phyloP scores from a whole-genome alignment of 106 monocot species.

The Dioscorea zingiberensis region DNA sequence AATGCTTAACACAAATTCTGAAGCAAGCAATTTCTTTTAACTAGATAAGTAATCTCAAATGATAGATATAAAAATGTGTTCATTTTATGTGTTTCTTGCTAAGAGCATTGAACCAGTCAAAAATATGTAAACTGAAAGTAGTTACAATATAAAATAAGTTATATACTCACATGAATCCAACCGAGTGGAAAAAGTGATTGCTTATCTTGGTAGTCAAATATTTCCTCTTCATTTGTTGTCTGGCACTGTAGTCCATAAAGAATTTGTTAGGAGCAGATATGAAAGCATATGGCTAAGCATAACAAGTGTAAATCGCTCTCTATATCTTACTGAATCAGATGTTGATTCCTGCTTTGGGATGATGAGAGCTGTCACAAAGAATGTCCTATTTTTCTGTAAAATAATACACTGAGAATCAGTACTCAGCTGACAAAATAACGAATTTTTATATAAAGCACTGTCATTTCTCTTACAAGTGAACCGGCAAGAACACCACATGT shows the following conservation, averaged over 20 bases:
- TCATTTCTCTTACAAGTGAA: slow-evolving; percentile 69
- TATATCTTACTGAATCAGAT: slow-evolving; percentile 70
- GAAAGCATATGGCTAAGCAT: background rate
- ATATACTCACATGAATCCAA: slow-evolving; percentile 91
- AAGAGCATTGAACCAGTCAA: background rate
- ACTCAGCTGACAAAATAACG: background rate
- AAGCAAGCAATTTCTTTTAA: too few relatives aligned
- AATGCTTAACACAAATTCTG: background rate
- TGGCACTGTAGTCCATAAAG: slow-evolving; percentile 54
- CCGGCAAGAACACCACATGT: slow-evolving; percentile 98
- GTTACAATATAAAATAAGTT: background rate
- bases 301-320: background rate
- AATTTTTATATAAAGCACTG: background rate
- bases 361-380: slow-evolving; percentile 80
- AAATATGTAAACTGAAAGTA: background rate
- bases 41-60: too few relatives aligned
- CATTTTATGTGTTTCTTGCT: background rate
- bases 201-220: slow-evolving; percentile 97
- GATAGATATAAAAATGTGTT: too few relatives aligned
- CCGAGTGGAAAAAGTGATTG: slow-evolving; percentile 92
- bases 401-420: background rate
- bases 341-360: slow-evolving; percentile 96
- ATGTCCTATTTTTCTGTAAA: slow-evolving; percentile 84
- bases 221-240: slow-evolving; percentile 96
- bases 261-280: slow-evolving; percentile 7